Evolutionary conservation across 768 basidiomycete species (phyloP).

Genomic region (Coprinopsis strossmayeri): DNA sequence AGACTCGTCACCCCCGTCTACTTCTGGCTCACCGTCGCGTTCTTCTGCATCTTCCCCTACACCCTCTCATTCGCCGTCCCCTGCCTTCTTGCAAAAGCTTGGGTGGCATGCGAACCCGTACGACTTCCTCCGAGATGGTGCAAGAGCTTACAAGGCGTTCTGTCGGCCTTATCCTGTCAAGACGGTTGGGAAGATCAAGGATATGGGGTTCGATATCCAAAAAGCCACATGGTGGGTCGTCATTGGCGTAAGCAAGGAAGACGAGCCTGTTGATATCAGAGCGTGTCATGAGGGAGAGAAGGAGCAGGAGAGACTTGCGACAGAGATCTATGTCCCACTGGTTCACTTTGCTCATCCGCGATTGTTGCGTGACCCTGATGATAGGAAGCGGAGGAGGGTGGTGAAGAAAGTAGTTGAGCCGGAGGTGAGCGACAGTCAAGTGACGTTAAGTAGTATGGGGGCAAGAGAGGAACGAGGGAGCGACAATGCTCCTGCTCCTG

Average conservation of each 20-base stretch:
- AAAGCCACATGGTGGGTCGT: slow-evolving; percentile 65
- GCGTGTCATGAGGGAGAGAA: slow-evolving; percentile 40
- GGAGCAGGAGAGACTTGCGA: slow-evolving; percentile 42
- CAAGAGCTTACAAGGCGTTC: slow-evolving; percentile 81
- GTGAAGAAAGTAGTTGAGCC: slow-evolving; percentile 5
- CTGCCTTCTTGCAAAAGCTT: neutral
- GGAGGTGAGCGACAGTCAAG: neutral
- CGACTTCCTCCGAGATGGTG: slow-evolving; percentile 77
- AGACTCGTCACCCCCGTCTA: no score
- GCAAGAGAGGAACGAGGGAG: neutral
- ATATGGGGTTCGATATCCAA: slow-evolving; percentile 71
- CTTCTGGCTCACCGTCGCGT: neutral
- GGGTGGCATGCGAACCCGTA: slow-evolving; percentile 33
- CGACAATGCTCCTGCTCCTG: no score
- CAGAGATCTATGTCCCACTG: slow-evolving; percentile 87
- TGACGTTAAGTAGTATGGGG: neutral
- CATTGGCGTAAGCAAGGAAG: slow-evolving; percentile 56
- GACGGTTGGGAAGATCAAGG: slow-evolving; percentile 58
- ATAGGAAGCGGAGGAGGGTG: slow-evolving; percentile 5
- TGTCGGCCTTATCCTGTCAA: slow-evolving; percentile 76
- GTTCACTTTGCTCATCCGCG: slow-evolving; percentile 71
- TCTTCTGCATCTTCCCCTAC: neutral
- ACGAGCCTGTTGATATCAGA: slow-evolving; percentile 27
- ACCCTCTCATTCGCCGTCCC: slow-evolving; percentile 1
- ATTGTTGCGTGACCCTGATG: slow-evolving; percentile 18